Evolutionary conservation across 129 eudicot genomes (phyloP).

Genomic region (Centrapalus pauciflorus): DNA sequence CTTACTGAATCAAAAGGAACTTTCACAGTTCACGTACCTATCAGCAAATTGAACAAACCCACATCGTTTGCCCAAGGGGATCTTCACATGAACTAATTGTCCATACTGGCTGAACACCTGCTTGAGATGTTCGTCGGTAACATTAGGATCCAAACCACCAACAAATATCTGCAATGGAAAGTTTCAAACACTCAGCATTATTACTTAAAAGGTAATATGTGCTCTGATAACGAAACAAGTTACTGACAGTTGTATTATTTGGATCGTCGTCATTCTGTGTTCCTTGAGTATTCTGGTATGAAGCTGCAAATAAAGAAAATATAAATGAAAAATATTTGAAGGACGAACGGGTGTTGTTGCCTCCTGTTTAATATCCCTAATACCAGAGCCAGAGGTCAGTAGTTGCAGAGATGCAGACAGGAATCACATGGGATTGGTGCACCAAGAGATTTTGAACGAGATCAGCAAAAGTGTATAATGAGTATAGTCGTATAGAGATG

Average conservation of each 20-base stretch:
- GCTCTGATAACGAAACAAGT: slow-evolving; percentile 2
- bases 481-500: neutral
- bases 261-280: slow-evolving; percentile 84
- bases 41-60: slow-evolving; percentile 93
- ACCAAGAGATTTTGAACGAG: neutral
- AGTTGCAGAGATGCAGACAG: neutral
- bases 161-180: slow-evolving; percentile 64
- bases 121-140: slow-evolving; percentile 71
- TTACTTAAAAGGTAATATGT: neutral
- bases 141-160: slow-evolving; percentile 80
- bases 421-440: neutral
- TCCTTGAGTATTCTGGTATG: slow-evolving; percentile 74
- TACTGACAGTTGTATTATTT: slow-evolving; percentile 90
- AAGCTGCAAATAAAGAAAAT: slow-evolving; percentile 51
- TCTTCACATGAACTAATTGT: slow-evolving; percentile 80
- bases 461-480: neutral
- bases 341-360: neutral
- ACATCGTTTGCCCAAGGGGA: slow-evolving; percentile 85
- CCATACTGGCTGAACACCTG: slow-evolving; percentile 76
- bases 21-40: slow-evolving; percentile 32
- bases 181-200: neutral
- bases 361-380: neutral
- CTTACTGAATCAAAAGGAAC: neutral
- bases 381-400: neutral
- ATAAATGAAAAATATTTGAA: slow-evolving; percentile 8